A percentile compares a stretch with the other conserved stretches of the same genome.
Evolutionary conservation across 495 filamentous ascomycete species (phyloP).

Genomic region (Trichocladium antarcticum): DNA sequence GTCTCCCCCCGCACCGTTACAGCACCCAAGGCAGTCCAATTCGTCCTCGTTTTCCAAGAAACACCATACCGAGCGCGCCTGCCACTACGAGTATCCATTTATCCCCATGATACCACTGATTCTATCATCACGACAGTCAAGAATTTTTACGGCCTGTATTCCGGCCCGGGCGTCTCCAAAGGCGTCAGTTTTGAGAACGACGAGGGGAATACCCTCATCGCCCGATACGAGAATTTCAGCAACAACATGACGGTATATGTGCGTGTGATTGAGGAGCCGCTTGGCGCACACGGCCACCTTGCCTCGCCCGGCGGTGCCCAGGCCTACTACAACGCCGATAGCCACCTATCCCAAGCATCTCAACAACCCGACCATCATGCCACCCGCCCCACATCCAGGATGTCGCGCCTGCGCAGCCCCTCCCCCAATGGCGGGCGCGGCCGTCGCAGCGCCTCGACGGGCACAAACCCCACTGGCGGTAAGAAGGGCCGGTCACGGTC

Average conservation of each 20-base stretch:
- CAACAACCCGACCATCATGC: conserved; percentile 46
- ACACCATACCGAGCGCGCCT: conserved; percentile 65
- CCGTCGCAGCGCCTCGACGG: conserved; percentile 66
- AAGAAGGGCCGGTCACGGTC: conserved; percentile 59
- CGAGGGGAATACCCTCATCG: conserved; percentile 76
- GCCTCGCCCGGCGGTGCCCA: conserved; percentile 24
- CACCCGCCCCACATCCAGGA: conserved; percentile 54
- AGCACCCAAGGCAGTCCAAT: conserved; percentile 68
- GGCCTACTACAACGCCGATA: conserved; percentile 19
- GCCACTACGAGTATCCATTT: conserved; percentile 86
- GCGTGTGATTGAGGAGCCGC: conserved; percentile 62
- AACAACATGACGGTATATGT: conserved; percentile 87
- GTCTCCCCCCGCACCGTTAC: conserved; percentile 37
- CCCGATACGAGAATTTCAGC: conserved; percentile 84
- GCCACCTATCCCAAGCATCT: conserved; percentile 37
- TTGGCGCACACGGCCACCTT: conserved; percentile 30
- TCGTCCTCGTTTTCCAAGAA: conserved; percentile 69
- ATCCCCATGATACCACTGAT: conserved; percentile 85
- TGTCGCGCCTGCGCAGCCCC: conserved; percentile 65
- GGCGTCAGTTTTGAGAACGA: conserved; percentile 88
- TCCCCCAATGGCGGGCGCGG: conserved; percentile 66
- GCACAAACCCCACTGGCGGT: conserved; percentile 31
- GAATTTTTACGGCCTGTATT: conserved; percentile 92
- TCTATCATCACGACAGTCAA: conserved; percentile 94
- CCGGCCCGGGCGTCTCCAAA: conserved; percentile 48